Evolutionary conservation across 129 eudicot genomes (phyloP), one percentile per base, ranked within the genome.

Genomic region (Artemisia annua): DNA sequence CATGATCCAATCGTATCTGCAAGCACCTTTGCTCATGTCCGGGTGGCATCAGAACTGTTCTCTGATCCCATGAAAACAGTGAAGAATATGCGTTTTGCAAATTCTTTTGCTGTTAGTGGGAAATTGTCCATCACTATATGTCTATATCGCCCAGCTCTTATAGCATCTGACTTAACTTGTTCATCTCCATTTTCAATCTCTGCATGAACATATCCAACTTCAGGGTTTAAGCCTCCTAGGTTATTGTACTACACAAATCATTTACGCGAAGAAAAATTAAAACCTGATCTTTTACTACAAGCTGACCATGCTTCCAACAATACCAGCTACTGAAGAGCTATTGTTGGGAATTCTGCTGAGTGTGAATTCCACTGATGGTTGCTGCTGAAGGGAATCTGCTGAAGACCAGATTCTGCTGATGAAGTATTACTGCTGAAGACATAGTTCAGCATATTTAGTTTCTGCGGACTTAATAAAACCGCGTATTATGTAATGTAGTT

Each of bases 231-330:
- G 20, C 2, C 44, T 1, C 11, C 12, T n/a, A n/a, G n/a, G n/a
- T 7, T 60, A 24, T 32, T 32, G 43, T 32, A 20, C 69, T 28
- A 28, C 0, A 28, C 32, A 28, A 28, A 28, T 28, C n/a, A n/a
- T n/a, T n/a, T n/a, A n/a, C n/a, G n/a, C n/a, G n/a, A n/a, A n/a
- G n/a, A n/a, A n/a, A n/a, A n/a, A n/a, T n/a, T n/a, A n/a, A n/a
- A 28, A 28, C 4, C 32, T 59, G 44, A 93, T 96, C 98, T 93
- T 93, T 85, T 71, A 89, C 87, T 10, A 93, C 98, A 69, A 89
- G 95, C 77, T 89, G 97, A 79, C 97, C 98, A 93, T 93, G 85
- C 95, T 89, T 46, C 98, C 98, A 84, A 93, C 98, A 24, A 93
- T 93, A 58, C 97, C 98, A 64, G 98, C 98, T 18, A 89, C 97